Conservation (phyloP, 1,284 basidiomycete species). For the Moniliella sp. region DNA sequence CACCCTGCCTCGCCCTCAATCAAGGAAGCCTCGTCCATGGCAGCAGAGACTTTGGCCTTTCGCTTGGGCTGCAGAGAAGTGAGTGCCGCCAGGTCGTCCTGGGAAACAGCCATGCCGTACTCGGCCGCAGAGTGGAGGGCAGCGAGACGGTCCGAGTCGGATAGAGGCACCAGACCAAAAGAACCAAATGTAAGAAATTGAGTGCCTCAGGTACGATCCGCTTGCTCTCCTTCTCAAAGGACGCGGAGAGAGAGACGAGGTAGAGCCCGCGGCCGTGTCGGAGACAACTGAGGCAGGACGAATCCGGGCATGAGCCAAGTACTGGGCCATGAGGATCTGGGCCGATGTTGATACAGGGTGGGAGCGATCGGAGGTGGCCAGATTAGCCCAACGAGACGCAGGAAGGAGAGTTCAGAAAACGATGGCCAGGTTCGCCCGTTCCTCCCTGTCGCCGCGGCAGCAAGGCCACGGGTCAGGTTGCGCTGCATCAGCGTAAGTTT, state of each 20-base stretch:
- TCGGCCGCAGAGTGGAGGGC: neutral
- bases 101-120: slow-evolving; percentile 1
- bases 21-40: no score
- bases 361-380: slow-evolving; percentile 84
- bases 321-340: slow-evolving; percentile 68
- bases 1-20: no score
- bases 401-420: slow-evolving; percentile 55
- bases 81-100: neutral
- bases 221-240: slow-evolving; percentile 60
- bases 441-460: slow-evolving; percentile 46
- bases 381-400: slow-evolving; percentile 56
- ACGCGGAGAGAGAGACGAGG: slow-evolving; percentile 54
- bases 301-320: slow-evolving; percentile 63
- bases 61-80: neutral
- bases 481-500: slow-evolving; percentile 82
- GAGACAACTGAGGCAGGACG: slow-evolving; percentile 53
- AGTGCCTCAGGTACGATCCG: slow-evolving; percentile 71
- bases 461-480: slow-evolving; percentile 66
- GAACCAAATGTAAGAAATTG: slow-evolving; percentile 57
- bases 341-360: slow-evolving; percentile 73
- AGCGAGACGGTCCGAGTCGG: slow-evolving; percentile 9
- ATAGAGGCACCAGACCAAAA: slow-evolving; percentile 46
- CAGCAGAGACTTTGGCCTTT: no score
- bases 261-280: slow-evolving; percentile 51
- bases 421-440: slow-evolving; percentile 70